Evolutionary conservation across 257 asterid species (phyloP), one percentile per base, ranked within the genome.

Genomic region (Solanum gandarillasii): DNA sequence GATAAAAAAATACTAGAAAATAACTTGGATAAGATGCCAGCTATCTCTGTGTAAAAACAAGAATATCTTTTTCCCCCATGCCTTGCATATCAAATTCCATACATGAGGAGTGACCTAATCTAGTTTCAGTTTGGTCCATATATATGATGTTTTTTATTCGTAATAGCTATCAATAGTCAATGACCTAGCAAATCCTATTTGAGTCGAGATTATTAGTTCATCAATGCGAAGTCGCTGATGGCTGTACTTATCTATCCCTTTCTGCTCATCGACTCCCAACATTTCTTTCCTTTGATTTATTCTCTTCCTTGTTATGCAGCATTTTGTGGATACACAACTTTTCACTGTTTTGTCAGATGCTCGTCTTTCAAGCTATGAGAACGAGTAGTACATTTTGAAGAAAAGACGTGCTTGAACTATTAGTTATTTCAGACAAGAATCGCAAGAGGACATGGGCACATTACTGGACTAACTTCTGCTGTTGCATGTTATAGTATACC

Each of bases 311-410:
- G 27, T 82, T 87, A 48, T 93, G 93, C 98, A 96, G 99, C 87
- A 93, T 43, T 92, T 96, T 87, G 96, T 96, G 72, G 99, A 96
- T 85, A 95, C 99, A 70, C 99, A 96, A 83, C 87, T 94, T 84
- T 96, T 96, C 89, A 87, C 92, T 3, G 95, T 96, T 74, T 89
- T 96, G 88, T 92, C 98, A 6, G 99, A 96, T 87, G 92, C 90
- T 82, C 95, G 93, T 72, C 95, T 95, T 36, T 88, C 96, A 62
- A 91, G 90, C 93, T 91, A 65, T 23, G 98, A 96, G 93, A 90
- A 92, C 11, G 86, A 82, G 86, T 82, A 82, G 43, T 31, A 48
- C n/a, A 48, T 48, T 71, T 29, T 29, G 31, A 35, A 31, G 36
- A 48, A 81, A 82, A 48, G 39, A 48, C 58, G 20, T 48, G 70